Evolutionary conservation across 2,329 filamentous ascomycete species (phyloP).

Genomic region (Cladosporium sp.): DNA sequence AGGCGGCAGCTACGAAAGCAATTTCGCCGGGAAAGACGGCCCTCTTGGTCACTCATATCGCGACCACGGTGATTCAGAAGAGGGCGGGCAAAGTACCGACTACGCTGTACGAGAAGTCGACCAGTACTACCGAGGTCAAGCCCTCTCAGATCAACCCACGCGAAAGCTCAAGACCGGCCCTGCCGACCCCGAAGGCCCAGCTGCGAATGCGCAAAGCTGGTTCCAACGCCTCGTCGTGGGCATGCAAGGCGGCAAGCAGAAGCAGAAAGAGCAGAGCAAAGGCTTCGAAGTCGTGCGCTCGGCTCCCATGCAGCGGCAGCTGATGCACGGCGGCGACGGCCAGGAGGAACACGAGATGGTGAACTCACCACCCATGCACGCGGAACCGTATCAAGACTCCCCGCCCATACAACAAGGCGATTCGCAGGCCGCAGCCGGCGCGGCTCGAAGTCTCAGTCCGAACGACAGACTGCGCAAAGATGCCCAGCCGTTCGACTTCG

Average conservation of each 20-base stretch:
- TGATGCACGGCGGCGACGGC: slow-evolving; percentile 50
- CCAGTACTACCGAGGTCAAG: slow-evolving; percentile 92
- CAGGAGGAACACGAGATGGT: slow-evolving; percentile 36
- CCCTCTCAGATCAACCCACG: slow-evolving; percentile 74
- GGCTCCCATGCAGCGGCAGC: slow-evolving; percentile 60
- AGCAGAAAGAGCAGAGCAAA: slow-evolving; percentile 87
- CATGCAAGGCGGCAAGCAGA: slow-evolving; percentile 43
- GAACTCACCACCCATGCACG: slow-evolving; percentile 28
- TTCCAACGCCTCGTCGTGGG: slow-evolving; percentile 64
- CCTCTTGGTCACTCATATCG: slow-evolving; percentile 49
- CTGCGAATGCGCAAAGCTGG: slow-evolving; percentile 87
- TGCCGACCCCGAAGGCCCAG: slow-evolving; percentile 87
- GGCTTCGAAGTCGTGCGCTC: slow-evolving; percentile 96
- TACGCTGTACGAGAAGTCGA: slow-evolving; percentile 94
- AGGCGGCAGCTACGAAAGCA: slow-evolving; percentile 30
- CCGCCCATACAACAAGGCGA: slow-evolving; percentile 19
- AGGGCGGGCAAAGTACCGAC: slow-evolving; percentile 59
- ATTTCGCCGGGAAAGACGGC: slow-evolving; percentile 37
- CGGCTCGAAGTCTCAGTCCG: slow-evolving; percentile 16
- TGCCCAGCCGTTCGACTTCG: slow-evolving; percentile 20
- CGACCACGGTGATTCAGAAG: slow-evolving; percentile 50
- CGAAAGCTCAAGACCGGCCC: slow-evolving; percentile 89
- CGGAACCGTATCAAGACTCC: slow-evolving; percentile 30
- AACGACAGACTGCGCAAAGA: not conserved
- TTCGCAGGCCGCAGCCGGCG: slow-evolving; percentile 17